Evolutionary conservation across 2,329 filamentous ascomycete species (phyloP), one percentile per base, ranked within the genome.

Genomic region (Alternaria solani): DNA sequence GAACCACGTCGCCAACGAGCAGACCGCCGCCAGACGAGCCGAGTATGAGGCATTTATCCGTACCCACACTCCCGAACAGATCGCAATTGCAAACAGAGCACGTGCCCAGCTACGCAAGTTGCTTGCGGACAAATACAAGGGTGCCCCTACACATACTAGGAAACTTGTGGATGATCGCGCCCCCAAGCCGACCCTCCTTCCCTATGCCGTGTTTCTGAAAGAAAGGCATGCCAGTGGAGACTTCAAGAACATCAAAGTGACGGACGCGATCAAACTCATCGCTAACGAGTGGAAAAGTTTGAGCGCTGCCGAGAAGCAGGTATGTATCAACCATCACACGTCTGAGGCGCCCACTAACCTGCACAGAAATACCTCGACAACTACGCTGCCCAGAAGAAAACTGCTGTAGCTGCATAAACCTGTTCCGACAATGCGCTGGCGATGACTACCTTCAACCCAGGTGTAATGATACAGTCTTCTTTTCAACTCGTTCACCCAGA

Each of bases 31-130:
- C 14, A 83, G 83, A 51, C 66, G 74, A 20, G 76, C 78, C 20
- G 79, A 78, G 14, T 84, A 83, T 70, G 78, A 84, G 30, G 71
- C 81, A 59, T 91, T 86, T 86, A 74, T 91, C 20, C 73, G 83
- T 32, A 77, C 75, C 3, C 76, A 88, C 69, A 86, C 85, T 2
- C 83, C 86, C 9, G 78, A 85, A 5, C 74, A 89, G 69, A 89
- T 91, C 66, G 79, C 79, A 46, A 59, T 80, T 3, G 88, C 89
- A 57, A 91, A 91, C 73, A 70, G 65, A 11, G 89, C 89, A 11
- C 86, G 89, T 38, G 59, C 39, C 1, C 11, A 43, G 5, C 67
- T 85, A 18, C 71, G 73, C 11, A 70, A 59, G n/a, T 70, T 62
- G 42, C 49, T 62, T 5, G 63, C 43, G 30, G 20, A 51, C 12